These are phyloP conservation scores for Candida sp. DNA, from an alignment of 1,139 yeast species.

Conservation along the genomic window DNA sequence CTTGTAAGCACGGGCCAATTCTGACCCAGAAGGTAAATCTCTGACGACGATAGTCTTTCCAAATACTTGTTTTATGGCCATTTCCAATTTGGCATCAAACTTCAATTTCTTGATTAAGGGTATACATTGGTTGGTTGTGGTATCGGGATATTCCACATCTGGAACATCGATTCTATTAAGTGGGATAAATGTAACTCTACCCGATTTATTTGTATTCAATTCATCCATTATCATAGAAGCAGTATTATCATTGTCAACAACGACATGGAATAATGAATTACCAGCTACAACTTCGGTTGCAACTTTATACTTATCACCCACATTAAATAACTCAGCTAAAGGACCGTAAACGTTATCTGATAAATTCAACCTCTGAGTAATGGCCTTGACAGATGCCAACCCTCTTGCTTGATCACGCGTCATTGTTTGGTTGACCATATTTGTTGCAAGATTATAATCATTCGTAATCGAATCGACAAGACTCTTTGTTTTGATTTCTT, in stretches of 20 bases:
- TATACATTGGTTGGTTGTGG: slow-evolving; percentile 53
- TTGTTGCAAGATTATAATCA: slow-evolving; percentile 56
- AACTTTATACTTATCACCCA: slow-evolving; percentile 77
- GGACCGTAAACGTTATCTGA: slow-evolving; percentile 73
- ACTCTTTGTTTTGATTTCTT: slow-evolving; percentile 62
- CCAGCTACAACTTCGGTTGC: slow-evolving; percentile 94
- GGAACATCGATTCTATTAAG: slow-evolving; percentile 59
- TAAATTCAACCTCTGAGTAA: slow-evolving; percentile 54
- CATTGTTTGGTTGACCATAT: slow-evolving; percentile 67
- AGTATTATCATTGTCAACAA: slow-evolving; percentile 84
- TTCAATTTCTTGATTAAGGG: slow-evolving; percentile 76
- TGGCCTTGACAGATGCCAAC: slow-evolving; percentile 59
- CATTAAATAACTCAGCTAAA: slow-evolving; percentile 76
- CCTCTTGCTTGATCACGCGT: slow-evolving; percentile 71
- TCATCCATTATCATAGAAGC: slow-evolving; percentile 80
- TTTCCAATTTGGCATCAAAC: slow-evolving; percentile 48
- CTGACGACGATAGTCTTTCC: slow-evolving; percentile 78
- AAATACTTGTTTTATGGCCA: slow-evolving; percentile 76
- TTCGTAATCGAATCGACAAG: slow-evolving; percentile 52
- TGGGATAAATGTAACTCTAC: slow-evolving; percentile 91
- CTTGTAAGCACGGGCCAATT: slow-evolving; percentile 58
- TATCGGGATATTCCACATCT: slow-evolving; percentile 47
- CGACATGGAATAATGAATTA: slow-evolving; percentile 77
- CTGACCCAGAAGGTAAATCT: slow-evolving; percentile 66
- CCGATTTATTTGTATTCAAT: slow-evolving; percentile 64